A percentile compares a stretch with the other conserved stretches of the same genome.
phyloP scores from a whole-genome alignment of 83 land plant genomes.

The Picea abies region DNA sequence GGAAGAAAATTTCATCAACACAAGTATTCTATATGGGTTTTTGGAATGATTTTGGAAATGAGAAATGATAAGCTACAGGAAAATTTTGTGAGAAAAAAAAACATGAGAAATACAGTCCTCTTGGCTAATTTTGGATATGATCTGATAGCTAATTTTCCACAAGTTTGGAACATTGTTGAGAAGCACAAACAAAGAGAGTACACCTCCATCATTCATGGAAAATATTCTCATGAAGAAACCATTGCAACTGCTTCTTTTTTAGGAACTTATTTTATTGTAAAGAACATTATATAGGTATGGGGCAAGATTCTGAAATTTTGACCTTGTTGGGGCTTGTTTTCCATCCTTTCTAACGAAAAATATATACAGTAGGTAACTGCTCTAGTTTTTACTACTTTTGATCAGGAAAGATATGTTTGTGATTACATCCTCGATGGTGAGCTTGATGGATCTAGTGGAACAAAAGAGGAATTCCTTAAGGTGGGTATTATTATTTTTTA shows the following conservation, averaged over 20 bases:
- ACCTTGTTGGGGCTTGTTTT: neutral
- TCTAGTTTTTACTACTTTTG: conserved; percentile 1
- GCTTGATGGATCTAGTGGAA: conserved; percentile 94
- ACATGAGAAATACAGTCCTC: too few relatives aligned
- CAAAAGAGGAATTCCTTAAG: conserved; percentile 84
- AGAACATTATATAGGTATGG: conserved; percentile 81
- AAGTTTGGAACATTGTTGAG: conserved; percentile 97
- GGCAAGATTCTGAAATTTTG: neutral
- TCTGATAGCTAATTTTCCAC: neutral
- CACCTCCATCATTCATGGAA: conserved; percentile 97
- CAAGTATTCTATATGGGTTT: too few relatives aligned
- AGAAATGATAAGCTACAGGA: too few relatives aligned
- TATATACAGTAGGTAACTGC: neutral
- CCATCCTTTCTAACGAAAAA: neutral
- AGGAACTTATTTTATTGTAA: conserved; percentile 78
- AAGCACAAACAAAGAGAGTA: conserved; percentile 92
- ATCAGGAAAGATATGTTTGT: conserved; percentile 84
- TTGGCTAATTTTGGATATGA: neutral
- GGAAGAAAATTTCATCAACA: too few relatives aligned
- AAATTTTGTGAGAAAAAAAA: too few relatives aligned
- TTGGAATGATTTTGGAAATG: too few relatives aligned
- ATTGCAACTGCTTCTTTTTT: conserved; percentile 28
- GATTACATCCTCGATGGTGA: conserved; percentile 91
- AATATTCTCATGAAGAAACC: conserved; percentile 95
- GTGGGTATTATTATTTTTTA: conserved; percentile 28